Base-by-base conservation (phyloP, 371 early-diverging fungal genomes). In the Mucor racemosus region DNA sequence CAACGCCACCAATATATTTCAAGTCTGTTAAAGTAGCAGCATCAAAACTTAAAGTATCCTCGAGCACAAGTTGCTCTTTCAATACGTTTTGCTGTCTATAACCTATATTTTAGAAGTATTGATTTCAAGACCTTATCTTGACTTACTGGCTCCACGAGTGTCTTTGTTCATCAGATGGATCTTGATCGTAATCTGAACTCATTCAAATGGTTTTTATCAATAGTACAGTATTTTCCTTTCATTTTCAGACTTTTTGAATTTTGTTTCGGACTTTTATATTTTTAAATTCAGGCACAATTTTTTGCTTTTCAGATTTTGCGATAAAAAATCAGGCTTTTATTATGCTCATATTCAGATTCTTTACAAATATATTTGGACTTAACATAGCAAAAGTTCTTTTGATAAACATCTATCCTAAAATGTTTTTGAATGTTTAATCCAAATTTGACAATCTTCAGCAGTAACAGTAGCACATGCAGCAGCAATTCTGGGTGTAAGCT, bases 1-100 rank as follows among this genome's bases (percentile, higher is more conserved):
- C 96, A 6, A 95, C 90, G 17, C 96, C 96, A 15, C 87, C 95
- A 56, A 96, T 76, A 54, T 86, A 86, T 6, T 73, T 41, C 35
- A 96, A 78, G 13, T 81, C 88, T 6, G 74, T 46, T 5, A 82
- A 55, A 6, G 67, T 69, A 8, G 50, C 34, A 0, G 74, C 58
- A 46, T 78, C 71, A 59, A 78, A 81, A 15, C 56, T 50, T 9
- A 77, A 21, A 6, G 54, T 53, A 58, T 80, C 76, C 19, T 67
- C 50, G 11, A 71, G 44, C 10, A 38, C 60, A 14, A 58, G 60
- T 21, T 77, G 75, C 42, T 68, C 58, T 4, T 74, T 71, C 54
- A 67, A 14, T 8, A 38, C 21, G 9, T 44, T 55, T 46, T 67
- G 67, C 8, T 67, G 57, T 5, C 67, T 67, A 40, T 31, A 11